These are phyloP conservation scores for Ceratocystiopsis sp. DNA, from an alignment of 2,329 filamentous ascomycete species.

Conservation along the genomic window DNA sequence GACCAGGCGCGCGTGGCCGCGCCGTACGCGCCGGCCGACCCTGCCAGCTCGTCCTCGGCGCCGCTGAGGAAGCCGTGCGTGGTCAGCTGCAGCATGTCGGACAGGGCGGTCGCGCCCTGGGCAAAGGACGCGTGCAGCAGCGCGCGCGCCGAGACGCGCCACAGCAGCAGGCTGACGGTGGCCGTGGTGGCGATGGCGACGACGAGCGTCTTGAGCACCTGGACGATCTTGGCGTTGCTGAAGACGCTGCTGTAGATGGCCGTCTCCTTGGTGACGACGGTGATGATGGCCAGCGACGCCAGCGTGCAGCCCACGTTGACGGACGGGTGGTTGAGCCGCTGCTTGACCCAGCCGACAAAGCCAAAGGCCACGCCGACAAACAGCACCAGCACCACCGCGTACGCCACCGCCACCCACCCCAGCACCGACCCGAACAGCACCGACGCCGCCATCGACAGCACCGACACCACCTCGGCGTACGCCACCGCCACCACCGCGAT, in stretches of 20 bases:
- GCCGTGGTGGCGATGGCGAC: constrained; percentile 58
- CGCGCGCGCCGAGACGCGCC: constrained; percentile 59
- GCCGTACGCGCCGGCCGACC: constrained; percentile 43
- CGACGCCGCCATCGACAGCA: constrained; percentile 78
- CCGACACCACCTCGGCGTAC: constrained; percentile 59
- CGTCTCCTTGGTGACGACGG: constrained; percentile 79
- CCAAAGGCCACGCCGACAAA: constrained; percentile 79
- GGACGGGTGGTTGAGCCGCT: constrained; percentile 57
- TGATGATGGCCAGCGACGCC: constrained; percentile 76
- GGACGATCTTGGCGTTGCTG: constrained; percentile 62
- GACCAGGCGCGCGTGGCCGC: constrained; percentile 47
- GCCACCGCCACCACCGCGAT: constrained; percentile 62
- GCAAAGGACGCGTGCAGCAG: constrained; percentile 59
- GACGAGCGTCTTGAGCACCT: constrained; percentile 70
- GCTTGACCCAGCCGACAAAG: constrained; percentile 77
- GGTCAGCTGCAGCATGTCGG: constrained; percentile 67
- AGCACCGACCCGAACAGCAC: constrained; percentile 56
- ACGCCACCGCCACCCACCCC: constrained; percentile 52
- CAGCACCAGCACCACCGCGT: constrained; percentile 61
- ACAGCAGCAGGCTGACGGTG: constrained; percentile 60
- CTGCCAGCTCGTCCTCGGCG: constrained; percentile 52
- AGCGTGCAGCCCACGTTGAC: constrained; percentile 77
- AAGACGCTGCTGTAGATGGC: constrained; percentile 70
- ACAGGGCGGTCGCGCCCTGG: constrained; percentile 56
- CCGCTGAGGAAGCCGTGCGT: constrained; percentile 72